A percentile compares a stretch with the other conserved stretches of the same genome.
Evolutionary conservation across 2,329 filamentous ascomycete species (phyloP).

Genomic region (Pseudodiploospora longispora): DNA sequence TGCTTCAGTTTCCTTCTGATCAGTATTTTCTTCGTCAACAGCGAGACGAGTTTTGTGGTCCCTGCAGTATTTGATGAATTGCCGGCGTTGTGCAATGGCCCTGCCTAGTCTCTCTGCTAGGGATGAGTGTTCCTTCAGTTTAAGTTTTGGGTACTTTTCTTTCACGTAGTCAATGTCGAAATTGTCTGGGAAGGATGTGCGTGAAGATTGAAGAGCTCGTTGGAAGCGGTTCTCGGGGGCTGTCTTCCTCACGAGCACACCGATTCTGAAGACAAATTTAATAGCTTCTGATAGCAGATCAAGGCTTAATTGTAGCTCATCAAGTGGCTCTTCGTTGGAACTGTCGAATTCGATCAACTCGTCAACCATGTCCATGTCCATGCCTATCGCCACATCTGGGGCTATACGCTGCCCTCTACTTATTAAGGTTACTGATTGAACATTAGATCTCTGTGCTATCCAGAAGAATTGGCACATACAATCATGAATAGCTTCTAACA

Average conservation of each 20-base stretch:
- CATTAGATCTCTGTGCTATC: no score
- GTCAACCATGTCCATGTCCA: no score
- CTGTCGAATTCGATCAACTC: no score
- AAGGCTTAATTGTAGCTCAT: background rate
- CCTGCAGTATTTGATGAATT: constrained; percentile 7
- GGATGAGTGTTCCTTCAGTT: background rate
- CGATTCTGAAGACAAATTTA: constrained; percentile 6
- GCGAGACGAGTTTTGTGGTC: constrained; percentile 5
- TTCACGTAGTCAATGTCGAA: constrained; percentile 7
- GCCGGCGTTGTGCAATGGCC: constrained; percentile 9
- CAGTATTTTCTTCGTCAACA: background rate
- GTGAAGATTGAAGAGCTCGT: constrained; percentile 2
- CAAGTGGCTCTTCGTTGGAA: background rate
- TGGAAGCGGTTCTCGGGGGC: constrained; percentile 5
- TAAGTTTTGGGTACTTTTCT: constrained; percentile 3
- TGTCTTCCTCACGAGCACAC: constrained; percentile 4
- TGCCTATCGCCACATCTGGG: no score
- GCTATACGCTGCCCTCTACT: no score
- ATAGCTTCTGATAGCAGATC: constrained; percentile 6
- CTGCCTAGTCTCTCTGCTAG: constrained; percentile 3
- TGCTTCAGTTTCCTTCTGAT: background rate
- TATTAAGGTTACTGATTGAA: no score
- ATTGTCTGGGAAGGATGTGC: background rate
- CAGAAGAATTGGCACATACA: background rate
- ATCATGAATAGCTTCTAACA: background rate